Evolutionary conservation across 2,329 filamentous ascomycete genomes (phyloP), one percentile per base, ranked within the genome.

Genomic region (Cordyceps cateniannulata): DNA sequence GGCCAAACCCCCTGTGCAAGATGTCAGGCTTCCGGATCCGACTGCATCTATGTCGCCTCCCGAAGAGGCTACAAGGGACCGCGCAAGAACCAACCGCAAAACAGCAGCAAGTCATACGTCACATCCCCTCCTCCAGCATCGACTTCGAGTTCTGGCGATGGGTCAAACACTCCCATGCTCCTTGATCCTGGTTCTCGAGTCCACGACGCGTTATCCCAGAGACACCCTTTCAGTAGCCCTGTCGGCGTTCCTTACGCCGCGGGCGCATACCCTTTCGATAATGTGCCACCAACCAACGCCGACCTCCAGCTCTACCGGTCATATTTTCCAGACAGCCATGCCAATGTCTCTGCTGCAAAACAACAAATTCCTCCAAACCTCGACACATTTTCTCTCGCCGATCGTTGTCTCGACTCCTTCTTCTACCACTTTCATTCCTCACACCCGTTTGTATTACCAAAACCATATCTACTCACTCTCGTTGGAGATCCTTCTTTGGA

Each of bases 11-110:
- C 89, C 14, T 93, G 90, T 73, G 80, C 82, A 51, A 85, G 90
- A 59, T 93, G 89, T 72, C 75, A 75, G 24, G 73, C 77, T 55
- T 80, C 81, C 52, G 81, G 81, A 60, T 75, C 79, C 20, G 79
- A 86, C 52, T 93, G 90, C 71, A 75, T 85, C 68, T 92, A 91
- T 70, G 84, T 90, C 53, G 85, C 87, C 49, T 91, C 88, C 44
- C 85, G 89, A 48, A 83, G 89, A 63, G 89, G 89, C 32, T 90
- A 89, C 76, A 90, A 89, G 72, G 87, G 87, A 16, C 69, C 73
- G 64, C 66, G 74, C 64, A 64, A 74, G 75, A 71, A 68, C 20
- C 65, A 69, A n/a, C 65, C 71, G 7, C 72, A 72, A 62, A 82
- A 77, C 66, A 75, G 76, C 10, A 78, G 79, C 69, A 84, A 82